Percentiles rank a stretch among this genome's conserved stretches.
These are phyloP conservation scores for Fusarium succisae DNA, from an alignment of 2,329 filamentous ascomycete species.

Conservation along the genomic window DNA sequence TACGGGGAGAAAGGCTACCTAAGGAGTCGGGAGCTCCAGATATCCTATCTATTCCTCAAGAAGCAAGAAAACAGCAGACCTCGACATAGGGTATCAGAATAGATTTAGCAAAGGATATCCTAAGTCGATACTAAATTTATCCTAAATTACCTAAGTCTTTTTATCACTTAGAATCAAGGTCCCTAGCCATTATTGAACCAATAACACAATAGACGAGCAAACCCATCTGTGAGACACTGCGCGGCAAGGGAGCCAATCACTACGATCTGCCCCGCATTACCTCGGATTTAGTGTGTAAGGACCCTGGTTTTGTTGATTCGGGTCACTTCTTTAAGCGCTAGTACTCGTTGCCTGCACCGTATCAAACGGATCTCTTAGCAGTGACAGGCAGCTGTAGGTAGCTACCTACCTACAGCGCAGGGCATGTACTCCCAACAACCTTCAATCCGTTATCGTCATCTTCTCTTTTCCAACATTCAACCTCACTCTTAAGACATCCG, in stretches of 20 bases:
- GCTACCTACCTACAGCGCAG: neutral
- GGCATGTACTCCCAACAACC: neutral
- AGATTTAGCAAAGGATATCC: no score
- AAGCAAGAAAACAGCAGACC: no score
- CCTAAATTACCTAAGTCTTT: no score
- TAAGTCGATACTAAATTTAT: no score
- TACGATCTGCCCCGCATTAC: neutral
- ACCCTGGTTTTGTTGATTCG: neutral
- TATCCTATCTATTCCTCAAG: no score
- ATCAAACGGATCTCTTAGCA: neutral
- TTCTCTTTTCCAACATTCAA: neutral
- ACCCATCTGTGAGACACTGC: slow-evolving; percentile 3
- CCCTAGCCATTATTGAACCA: neutral
- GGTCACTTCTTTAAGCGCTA: neutral
- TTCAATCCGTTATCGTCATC: neutral
- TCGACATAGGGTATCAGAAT: no score
- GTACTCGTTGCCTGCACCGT: neutral
- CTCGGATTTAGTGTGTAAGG: neutral
- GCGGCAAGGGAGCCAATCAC: slow-evolving; percentile 16
- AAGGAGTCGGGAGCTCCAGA: neutral
- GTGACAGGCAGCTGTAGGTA: neutral
- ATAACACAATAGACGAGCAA: neutral
- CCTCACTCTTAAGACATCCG: neutral
- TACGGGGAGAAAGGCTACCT: neutral
- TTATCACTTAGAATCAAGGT: no score